Conservation (phyloP, 2,329 filamentous ascomycete species). For the Arthrobotrys megalospora region DNA sequence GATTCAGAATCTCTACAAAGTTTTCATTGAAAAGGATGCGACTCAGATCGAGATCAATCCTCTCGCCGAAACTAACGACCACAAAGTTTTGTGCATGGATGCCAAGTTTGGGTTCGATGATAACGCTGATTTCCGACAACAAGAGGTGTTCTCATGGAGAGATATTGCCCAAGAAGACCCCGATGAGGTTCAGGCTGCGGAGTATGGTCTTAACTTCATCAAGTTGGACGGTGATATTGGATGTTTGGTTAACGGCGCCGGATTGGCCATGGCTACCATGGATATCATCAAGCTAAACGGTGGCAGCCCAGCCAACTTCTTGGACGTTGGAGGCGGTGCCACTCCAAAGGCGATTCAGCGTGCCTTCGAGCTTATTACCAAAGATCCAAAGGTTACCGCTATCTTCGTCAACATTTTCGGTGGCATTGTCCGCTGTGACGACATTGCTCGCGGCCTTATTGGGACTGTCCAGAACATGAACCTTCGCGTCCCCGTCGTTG, state of each 20-base stretch:
- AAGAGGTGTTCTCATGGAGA: conserved; percentile 94
- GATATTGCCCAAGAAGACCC: conserved; percentile 96
- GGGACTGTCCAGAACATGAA: conserved; percentile 94
- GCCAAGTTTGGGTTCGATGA: conserved; percentile 99
- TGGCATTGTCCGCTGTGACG: conserved; percentile 97
- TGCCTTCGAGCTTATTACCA: conserved; percentile 98
- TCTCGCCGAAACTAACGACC: conserved; percentile 96
- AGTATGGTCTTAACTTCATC: conserved; percentile 98
- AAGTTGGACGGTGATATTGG: conserved; percentile 99
- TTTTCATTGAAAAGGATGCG: conserved; percentile 98
- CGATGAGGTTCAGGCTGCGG: conserved; percentile 95
- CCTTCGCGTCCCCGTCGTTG: conserved; percentile 96
- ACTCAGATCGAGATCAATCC: conserved; percentile 99
- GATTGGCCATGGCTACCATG: conserved; percentile 99
- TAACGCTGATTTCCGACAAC: conserved; percentile 98
- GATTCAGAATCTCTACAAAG: conserved; percentile 98
- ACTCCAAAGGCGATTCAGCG: conserved; percentile 96
- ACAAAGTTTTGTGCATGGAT: conserved; percentile 99
- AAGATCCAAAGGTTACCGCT: conserved; percentile 96
- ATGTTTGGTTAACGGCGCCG: conserved; percentile 97
- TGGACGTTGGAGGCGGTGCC: conserved; percentile 97
- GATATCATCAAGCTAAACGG: conserved; percentile 99
- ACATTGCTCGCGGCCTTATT: conserved; percentile 96
- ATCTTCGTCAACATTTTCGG: conserved; percentile 99
- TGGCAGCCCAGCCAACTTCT: conserved; percentile 95